phyloP scores from a whole-genome alignment of 768 basidiomycete genomes.

The Naganishia randhawae region DNA sequence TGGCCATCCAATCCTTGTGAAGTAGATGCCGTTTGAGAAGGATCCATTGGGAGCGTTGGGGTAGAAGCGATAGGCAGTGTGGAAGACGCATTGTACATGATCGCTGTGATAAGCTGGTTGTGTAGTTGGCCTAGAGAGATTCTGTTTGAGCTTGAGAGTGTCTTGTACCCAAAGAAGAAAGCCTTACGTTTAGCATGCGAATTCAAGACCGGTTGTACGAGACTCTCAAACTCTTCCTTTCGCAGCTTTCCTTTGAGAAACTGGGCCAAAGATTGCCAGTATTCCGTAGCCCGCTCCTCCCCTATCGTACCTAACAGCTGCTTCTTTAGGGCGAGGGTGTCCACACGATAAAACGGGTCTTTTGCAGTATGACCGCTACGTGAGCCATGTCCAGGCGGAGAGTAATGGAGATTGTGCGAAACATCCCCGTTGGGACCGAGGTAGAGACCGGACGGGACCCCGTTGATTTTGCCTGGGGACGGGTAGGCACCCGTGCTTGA shows the following conservation, averaged over 20 bases:
- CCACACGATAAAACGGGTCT: constrained; percentile 27
- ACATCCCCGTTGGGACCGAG: constrained; percentile 5
- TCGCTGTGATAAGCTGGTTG: constrained; percentile 28
- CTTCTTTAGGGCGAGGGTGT: constrained; percentile 22
- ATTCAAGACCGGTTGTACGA: constrained; percentile 18
- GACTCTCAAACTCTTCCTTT: constrained; percentile 27
- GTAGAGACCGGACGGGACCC: neutral
- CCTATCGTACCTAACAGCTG: constrained; percentile 18
- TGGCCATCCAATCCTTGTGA: neutral
- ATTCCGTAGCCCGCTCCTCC: constrained; percentile 21
- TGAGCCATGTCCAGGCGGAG: constrained; percentile 1
- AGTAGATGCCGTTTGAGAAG: neutral
- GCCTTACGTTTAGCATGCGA: constrained; percentile 21
- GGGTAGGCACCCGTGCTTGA: constrained; percentile 8
- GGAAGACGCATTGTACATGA: constrained; percentile 30
- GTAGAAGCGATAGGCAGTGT: constrained; percentile 22
- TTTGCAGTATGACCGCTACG: neutral
- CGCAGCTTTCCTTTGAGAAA: constrained; percentile 28
- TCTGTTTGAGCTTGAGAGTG: neutral
- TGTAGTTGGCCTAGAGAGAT: constrained; percentile 22
- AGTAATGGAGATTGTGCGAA: neutral
- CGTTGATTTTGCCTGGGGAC: neutral
- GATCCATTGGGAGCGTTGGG: constrained; percentile 24
- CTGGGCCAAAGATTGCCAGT: constrained; percentile 21
- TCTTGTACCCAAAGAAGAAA: neutral